Percentiles rank a stretch among this genome's conserved stretches.
Conservation (phyloP, 192 early-diverging fungal genomes). For the Entrophospora sp. region DNA sequence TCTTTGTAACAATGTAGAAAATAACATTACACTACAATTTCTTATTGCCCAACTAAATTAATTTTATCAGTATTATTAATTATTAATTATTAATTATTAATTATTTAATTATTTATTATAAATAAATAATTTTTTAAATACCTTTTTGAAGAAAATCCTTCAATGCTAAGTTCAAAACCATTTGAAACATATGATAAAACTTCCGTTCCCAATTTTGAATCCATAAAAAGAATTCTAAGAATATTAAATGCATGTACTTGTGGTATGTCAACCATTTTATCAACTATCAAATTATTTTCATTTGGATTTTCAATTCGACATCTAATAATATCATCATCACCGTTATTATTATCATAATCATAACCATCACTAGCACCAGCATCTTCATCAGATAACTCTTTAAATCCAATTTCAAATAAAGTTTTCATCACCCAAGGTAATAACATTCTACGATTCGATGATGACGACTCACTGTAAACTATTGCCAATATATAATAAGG, state of each 20-base stretch:
- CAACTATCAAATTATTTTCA: constrained; percentile 32
- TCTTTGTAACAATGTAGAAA: constrained; percentile 73
- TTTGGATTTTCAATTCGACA: too few relatives aligned
- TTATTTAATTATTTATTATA: neutral
- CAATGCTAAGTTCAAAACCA: constrained; percentile 68
- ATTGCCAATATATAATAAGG: constrained; percentile 83
- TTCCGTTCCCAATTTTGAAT: constrained; percentile 65
- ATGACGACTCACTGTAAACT: constrained; percentile 58
- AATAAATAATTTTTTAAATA: constrained; percentile 13
- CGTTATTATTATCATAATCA: too few relatives aligned
- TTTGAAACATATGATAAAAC: constrained; percentile 70
- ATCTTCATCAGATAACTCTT: constrained; percentile 19
- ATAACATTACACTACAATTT: constrained; percentile 91
- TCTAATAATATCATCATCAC: too few relatives aligned
- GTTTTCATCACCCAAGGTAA: constrained; percentile 59
- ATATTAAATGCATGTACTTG: constrained; percentile 94
- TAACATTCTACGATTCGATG: constrained; percentile 47
- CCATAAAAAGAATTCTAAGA: constrained; percentile 71
- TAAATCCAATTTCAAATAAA: constrained; percentile 56
- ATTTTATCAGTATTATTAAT: neutral
- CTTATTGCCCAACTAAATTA: constrained; percentile 74
- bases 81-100: neutral
- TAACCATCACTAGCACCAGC: too few relatives aligned
- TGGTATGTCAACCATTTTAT: constrained; percentile 70
- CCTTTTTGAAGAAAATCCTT: constrained; percentile 65